Evolutionary conservation across 306 rosid genomes (phyloP), one percentile per base, ranked within the genome.

Genomic region (Quercus variabilis): DNA sequence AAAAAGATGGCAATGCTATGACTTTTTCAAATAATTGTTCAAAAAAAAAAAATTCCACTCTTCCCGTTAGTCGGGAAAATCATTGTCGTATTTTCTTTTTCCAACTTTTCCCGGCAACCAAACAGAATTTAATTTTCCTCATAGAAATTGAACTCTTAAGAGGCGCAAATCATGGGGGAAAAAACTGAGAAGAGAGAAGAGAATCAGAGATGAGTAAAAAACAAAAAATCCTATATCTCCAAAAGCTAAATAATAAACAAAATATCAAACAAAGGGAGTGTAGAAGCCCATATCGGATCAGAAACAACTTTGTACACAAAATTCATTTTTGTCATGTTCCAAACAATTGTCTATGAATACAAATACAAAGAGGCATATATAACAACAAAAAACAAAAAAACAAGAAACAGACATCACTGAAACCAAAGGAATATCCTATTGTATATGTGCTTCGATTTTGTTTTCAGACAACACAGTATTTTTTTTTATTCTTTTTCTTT

Each of bases 1-100:
- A 87, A 85, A 89, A 84, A 59, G 28, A 18, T 19, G 82, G 81
- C 76, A 38, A 18, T 3, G 26, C 68, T 55, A 85, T 78, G 77
- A 84, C 83, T 78, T 46, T 5, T 76, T 31, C 55, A 12, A 30
- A 69, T 9, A 57, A 31, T 25, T 63, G 30, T 63, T 30, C 23
- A 21, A 31, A 30, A 18, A 8, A 52, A 31, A 59, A 64, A 49
- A 2, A 1, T 38, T 38, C 46, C 46, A 38, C 46, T 38, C 43
- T 38, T 38, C 46, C 46, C 46, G 46, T 38, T 38, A 38, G 46
- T 0, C 11, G 1, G 46, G 10, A 38, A 38, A 38, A 38, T 38
- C 46, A 7, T 38, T 38, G 2, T 38, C 46, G 0, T 38, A 7
- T 38, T 38, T 38, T 38, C 46, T 2, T 38, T 38, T 38, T 38